Conservation (phyloP, 306 rosid species). For the Argentina anserina region DNA sequence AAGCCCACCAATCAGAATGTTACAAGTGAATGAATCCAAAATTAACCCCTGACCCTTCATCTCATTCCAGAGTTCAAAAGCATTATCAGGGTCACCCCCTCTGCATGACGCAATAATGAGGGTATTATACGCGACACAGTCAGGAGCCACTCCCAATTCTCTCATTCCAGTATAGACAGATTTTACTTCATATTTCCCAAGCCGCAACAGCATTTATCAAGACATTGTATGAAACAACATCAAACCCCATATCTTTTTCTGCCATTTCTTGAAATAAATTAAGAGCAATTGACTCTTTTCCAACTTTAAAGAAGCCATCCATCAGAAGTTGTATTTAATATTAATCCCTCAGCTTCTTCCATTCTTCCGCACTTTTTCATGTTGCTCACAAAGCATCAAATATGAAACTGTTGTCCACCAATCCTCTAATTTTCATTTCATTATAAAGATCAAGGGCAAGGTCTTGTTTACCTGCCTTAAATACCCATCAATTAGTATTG, state of each 20-base stretch:
- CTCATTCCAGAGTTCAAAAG: constrained; percentile 66
- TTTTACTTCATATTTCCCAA: constrained; percentile 61
- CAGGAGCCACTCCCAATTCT: constrained; percentile 72
- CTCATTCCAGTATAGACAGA: constrained; percentile 60
- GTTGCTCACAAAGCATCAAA: constrained; percentile 71
- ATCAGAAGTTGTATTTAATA: too few relatives aligned
- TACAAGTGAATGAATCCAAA: constrained; percentile 55
- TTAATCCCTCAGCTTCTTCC: constrained; percentile 55
- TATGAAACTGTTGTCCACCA: constrained; percentile 62
- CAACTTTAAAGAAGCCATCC: constrained; percentile 73
- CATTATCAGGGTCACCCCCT: constrained; percentile 52
- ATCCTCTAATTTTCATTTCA: constrained; percentile 63
- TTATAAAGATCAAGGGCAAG: constrained; percentile 54
- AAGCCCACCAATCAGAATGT: constrained; percentile 59
- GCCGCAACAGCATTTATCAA: constrained; percentile 63
- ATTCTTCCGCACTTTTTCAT: constrained; percentile 63
- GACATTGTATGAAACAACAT: constrained; percentile 82
- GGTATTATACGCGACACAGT: constrained; percentile 71
- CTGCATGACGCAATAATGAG: constrained; percentile 58
- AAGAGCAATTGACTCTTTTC: constrained; percentile 61
- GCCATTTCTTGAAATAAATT: constrained; percentile 69
- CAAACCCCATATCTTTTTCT: constrained; percentile 52
- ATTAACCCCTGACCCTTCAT: constrained; percentile 61
- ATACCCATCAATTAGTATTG: constrained; percentile 58
- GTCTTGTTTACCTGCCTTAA: constrained; percentile 59